phyloP scores from a whole-genome alignment of 148 eudicot genomes.

The Cornus controversa region DNA sequence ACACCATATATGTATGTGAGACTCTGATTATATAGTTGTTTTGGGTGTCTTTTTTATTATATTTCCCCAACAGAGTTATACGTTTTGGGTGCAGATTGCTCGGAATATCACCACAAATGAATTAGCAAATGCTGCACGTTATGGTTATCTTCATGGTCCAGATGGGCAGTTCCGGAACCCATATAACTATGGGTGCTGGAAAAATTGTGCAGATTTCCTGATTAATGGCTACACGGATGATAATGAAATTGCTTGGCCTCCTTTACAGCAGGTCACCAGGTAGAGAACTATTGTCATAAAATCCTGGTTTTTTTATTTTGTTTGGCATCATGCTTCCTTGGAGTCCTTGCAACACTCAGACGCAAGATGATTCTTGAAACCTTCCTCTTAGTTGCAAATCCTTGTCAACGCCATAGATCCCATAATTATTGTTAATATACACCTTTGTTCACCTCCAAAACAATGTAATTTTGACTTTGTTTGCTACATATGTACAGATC shows the following conservation, averaged over 20 bases:
- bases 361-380: background rate
- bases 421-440: constrained; percentile 4
- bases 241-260: constrained; percentile 73
- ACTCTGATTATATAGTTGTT: background rate
- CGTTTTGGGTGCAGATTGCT: constrained; percentile 59
- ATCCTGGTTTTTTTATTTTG: background rate
- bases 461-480: background rate
- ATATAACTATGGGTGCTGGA: constrained; percentile 79
- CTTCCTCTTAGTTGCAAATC: background rate
- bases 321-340: background rate
- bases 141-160: constrained; percentile 70
- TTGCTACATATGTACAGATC: background rate
- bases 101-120: constrained; percentile 90
- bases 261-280: constrained; percentile 48
- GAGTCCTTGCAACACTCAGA: constrained; percentile 1
- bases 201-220: constrained; percentile 86
- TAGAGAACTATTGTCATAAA: constrained; percentile 9
- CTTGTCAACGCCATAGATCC: background rate
- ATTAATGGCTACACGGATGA: constrained; percentile 74
- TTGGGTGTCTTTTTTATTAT: background rate
- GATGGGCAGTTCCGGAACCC: constrained; percentile 82
- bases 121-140: constrained; percentile 64
- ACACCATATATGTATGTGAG: background rate
- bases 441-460: background rate
- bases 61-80: background rate